Percentiles rank a stretch among this genome's conserved stretches.
Conservation (phyloP, 78 protist species). For the Dictyostelium brefeldianum region DNA sequence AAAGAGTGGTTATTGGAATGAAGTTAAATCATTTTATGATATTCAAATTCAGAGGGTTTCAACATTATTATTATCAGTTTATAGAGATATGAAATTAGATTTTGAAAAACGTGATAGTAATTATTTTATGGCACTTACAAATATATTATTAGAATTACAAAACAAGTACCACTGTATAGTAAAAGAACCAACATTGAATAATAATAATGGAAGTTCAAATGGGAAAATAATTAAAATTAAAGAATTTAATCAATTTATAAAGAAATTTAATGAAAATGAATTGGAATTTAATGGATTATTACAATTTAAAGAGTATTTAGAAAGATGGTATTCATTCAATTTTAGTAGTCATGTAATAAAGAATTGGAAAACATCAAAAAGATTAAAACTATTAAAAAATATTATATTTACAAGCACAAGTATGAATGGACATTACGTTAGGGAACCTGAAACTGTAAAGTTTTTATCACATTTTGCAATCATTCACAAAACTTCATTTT, state of each 20-base stretch:
- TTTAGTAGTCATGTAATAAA: background rate
- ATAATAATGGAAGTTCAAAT: background rate
- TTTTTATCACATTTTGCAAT: background rate
- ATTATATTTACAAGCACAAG: background rate
- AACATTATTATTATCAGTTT: background rate
- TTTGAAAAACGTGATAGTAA: background rate
- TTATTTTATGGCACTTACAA: background rate
- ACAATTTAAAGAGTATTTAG: background rate
- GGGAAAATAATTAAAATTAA: background rate
- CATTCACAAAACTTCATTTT: background rate
- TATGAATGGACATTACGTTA: background rate
- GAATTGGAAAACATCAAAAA: constrained; percentile 5
- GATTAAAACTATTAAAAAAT: background rate
- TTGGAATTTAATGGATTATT: background rate
- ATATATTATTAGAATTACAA: background rate
- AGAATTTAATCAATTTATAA: background rate
- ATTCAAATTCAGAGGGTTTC: background rate
- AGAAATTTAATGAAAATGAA: background rate
- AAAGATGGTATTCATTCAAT: background rate
- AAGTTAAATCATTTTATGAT: background rate
- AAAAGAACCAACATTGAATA: background rate
- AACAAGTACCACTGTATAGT: background rate
- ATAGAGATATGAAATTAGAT: background rate
- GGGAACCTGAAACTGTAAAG: background rate
- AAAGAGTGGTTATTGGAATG: background rate